These are phyloP conservation scores for Solanum hybrid DNA, from an alignment of 305 asterid species.

Conservation along the genomic window DNA sequence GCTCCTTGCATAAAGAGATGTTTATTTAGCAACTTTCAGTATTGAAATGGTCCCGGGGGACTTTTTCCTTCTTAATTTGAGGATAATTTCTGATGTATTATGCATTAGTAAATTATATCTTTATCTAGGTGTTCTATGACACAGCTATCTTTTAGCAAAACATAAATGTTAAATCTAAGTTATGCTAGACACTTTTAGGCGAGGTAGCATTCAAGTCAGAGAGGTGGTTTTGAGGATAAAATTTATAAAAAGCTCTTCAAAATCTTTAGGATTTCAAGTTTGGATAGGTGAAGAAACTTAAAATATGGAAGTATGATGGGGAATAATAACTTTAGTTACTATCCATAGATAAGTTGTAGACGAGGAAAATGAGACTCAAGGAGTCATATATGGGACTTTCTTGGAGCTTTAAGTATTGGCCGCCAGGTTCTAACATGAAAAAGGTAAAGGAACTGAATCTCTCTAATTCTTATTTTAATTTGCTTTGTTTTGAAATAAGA, in stretches of 20 bases:
- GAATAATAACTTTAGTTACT: neutral
- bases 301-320: neutral
- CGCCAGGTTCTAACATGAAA: neutral
- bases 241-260: neutral
- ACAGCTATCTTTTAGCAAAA: neutral
- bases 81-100: neutral
- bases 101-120: neutral
- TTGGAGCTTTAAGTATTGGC: neutral
- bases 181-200: neutral
- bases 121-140: neutral
- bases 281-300: neutral
- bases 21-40: neutral
- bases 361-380: neutral
- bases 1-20: neutral
- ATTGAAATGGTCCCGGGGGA: neutral
- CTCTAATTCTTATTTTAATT: neutral
- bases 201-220: neutral
- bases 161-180: neutral
- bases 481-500: neutral
- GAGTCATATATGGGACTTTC: neutral
- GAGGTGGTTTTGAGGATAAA: neutral
- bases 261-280: neutral
- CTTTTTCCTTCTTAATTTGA: neutral
- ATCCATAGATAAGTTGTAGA: neutral
- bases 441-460: neutral